Evolutionary conservation across 2,329 filamentous ascomycete species (phyloP).

Genomic region (Akanthomyces dipterigenus): DNA sequence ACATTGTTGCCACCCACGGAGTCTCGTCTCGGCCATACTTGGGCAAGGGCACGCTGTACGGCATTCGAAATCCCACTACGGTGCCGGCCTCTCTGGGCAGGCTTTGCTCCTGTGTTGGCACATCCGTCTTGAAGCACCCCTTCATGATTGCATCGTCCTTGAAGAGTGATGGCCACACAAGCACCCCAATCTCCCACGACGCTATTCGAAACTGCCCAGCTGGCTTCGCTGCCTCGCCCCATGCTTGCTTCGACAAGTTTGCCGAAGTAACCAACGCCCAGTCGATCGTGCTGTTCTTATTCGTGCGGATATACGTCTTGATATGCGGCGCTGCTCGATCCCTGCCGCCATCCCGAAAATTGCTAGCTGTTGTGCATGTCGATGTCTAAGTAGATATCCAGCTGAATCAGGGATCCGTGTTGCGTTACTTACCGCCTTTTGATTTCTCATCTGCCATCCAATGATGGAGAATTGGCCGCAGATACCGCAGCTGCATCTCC

Average conservation of each 20-base stretch:
- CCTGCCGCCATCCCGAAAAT: constrained; percentile 47
- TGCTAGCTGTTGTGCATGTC: not conserved
- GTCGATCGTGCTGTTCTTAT: constrained; percentile 50
- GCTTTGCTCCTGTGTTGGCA: constrained; percentile 27
- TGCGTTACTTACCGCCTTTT: not conserved
- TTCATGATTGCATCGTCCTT: constrained; percentile 52
- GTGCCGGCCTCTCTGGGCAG: constrained; percentile 21
- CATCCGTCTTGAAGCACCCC: constrained; percentile 59
- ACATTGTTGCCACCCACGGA: constrained; percentile 68
- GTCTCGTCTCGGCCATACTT: constrained; percentile 56
- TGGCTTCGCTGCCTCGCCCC: constrained; percentile 59
- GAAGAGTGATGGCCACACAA: constrained; percentile 68
- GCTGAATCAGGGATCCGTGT: not conserved
- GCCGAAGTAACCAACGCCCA: constrained; percentile 88
- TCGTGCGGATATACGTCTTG: constrained; percentile 76
- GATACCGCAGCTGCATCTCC: constrained; percentile 64
- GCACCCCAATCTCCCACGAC: constrained; percentile 77
- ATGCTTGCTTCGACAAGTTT: constrained; percentile 85
- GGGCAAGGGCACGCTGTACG: constrained; percentile 73
- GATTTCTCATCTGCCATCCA: constrained; percentile 59
- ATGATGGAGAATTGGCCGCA: constrained; percentile 64
- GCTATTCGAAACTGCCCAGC: constrained; percentile 61
- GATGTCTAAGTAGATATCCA: not conserved
- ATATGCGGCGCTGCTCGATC: constrained; percentile 75
- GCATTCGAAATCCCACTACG: constrained; percentile 66